phyloP scores from a whole-genome alignment of 805 yeast genomes.

The Candida bentonensis region DNA sequence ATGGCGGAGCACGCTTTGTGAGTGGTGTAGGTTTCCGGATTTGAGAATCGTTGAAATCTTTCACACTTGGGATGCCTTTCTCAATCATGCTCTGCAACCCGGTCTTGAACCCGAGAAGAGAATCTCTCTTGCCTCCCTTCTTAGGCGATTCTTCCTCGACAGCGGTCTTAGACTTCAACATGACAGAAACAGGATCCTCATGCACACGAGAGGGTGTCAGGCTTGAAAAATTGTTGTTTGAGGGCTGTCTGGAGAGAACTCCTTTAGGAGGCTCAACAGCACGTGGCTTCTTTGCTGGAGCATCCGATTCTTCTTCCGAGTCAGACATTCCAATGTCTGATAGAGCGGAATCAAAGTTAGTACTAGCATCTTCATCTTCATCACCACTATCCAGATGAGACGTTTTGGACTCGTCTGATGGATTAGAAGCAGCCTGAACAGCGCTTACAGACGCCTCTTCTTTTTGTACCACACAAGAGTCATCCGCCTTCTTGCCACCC shows the following conservation, averaged over 20 bases:
- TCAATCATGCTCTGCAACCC: background rate
- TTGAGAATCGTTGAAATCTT: background rate
- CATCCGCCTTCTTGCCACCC: too few relatives aligned
- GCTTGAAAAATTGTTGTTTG: background rate
- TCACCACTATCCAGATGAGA: too few relatives aligned
- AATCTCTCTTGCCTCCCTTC: background rate
- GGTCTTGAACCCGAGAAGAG: background rate
- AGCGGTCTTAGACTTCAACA: too few relatives aligned
- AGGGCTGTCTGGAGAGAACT: background rate
- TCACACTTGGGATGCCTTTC: background rate
- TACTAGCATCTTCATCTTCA: background rate
- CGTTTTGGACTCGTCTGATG: too few relatives aligned
- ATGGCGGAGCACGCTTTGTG: too few relatives aligned
- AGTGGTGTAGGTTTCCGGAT: background rate
- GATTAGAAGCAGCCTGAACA: too few relatives aligned
- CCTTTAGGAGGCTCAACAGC: background rate
- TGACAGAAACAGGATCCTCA: too few relatives aligned
- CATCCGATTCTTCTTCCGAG: background rate
- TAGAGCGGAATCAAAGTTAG: background rate
- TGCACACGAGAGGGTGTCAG: too few relatives aligned
- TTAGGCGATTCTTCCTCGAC: too few relatives aligned
- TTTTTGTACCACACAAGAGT: too few relatives aligned
- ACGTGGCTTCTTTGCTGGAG: background rate
- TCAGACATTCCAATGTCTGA: background rate
- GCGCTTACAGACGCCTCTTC: too few relatives aligned